Evolutionary conservation across 345 rosid genomes (phyloP), one percentile per base, ranked within the genome.

Genomic region (Melaleuca alternifolia): DNA sequence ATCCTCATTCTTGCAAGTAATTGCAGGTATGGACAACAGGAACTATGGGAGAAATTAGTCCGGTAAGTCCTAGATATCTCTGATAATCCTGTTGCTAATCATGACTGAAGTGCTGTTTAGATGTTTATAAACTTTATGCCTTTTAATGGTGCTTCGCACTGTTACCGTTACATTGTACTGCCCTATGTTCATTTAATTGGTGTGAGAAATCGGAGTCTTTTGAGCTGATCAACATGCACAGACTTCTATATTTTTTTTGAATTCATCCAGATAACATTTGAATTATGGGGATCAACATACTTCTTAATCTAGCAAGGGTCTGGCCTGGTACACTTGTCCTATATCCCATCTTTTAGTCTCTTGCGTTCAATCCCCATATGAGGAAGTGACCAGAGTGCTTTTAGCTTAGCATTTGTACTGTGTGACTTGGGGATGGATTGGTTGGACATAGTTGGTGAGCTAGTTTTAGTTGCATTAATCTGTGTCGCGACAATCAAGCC

Each of bases 41-140:
- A 89, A 95, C 98, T 14, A 95, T 95, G 98, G 98, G 99, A 90
- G 99, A 96, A 89, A 91, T 95, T 75, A 95, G 94, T 48, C 98
- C 97, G 85, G 98, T 93, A 88, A 90, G 95, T 85, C 44, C 41
- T 18, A 83, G 61, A 30, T 50, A 51, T 46, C 50, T 71, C 13
- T 71, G 81, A 37, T 71, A 71, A 71, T 71, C 24, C 48, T 71
- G 12, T 37, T 26, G 26, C 20, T 71, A 71, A 71, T 71, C 81
- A 5, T 20, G 81, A 71, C 81, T 71, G 20, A 37, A 71, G 81
- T 71, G 81, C 56, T 30, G 41, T 48, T 51, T 48, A 18, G 56
- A 30, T 76, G 51, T 71, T 23, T 46, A 65, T 83, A 18, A 71
- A 71, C 48, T 18, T 15, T 37, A 2, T 62, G 7, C 24, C 77